A percentile compares a stretch with the other conserved stretches of the same genome.
These are phyloP conservation scores for Lactarius hengduanensis DNA, from an alignment of 768 basidiomycete genomes.

Conservation along the genomic window DNA sequence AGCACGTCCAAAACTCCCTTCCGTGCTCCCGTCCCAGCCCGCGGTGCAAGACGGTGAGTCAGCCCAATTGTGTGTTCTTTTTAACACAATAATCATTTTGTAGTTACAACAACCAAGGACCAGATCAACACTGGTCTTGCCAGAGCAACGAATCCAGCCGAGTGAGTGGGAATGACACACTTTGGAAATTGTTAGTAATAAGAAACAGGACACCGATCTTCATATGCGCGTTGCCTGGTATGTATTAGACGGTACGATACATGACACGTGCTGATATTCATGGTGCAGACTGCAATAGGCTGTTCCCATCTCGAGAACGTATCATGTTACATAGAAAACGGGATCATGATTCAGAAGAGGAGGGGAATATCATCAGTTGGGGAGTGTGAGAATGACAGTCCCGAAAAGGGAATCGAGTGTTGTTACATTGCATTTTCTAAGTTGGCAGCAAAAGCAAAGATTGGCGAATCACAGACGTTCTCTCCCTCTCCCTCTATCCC, in stretches of 20 bases:
- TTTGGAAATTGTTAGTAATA: conserved; percentile 9
- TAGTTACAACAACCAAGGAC: conserved; percentile 50
- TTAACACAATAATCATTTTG: not conserved
- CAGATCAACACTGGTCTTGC: conserved; percentile 57
- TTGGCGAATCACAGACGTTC: conserved; percentile 12
- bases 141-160: conserved; percentile 60
- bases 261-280: not conserved
- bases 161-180: conserved; percentile 43
- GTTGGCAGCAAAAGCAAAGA: conserved; percentile 5
- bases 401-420: not conserved
- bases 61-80: not conserved
- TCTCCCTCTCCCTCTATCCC: conserved; percentile 10
- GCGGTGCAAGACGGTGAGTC: conserved; percentile 28
- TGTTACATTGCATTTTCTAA: not conserved
- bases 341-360: conserved; percentile 62
- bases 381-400: conserved; percentile 46
- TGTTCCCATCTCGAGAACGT: conserved; percentile 69
- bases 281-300: conserved; percentile 57
- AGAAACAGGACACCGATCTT: conserved; percentile 68
- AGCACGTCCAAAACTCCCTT: conserved; percentile 28
- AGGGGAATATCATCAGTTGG: conserved; percentile 66
- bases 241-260: conserved; percentile 5
- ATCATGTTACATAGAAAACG: conserved; percentile 70
- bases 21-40: conserved; percentile 27
- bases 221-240: conserved; percentile 68